These are phyloP conservation scores for Aspergillus piperis DNA, from an alignment of 2,329 filamentous ascomycete species.

Conservation along the genomic window DNA sequence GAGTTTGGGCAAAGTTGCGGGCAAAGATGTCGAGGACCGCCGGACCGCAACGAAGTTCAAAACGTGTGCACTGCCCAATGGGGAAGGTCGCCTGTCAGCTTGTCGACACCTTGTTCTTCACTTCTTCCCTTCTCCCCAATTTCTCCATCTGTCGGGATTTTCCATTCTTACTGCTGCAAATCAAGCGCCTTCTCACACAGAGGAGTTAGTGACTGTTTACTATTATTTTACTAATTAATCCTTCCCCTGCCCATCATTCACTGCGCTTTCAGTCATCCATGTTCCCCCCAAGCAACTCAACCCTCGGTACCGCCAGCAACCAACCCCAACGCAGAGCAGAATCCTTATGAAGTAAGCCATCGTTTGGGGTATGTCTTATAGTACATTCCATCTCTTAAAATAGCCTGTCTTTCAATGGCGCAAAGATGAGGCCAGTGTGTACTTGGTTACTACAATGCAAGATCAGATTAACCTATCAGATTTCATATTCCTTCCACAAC, in stretches of 20 bases:
- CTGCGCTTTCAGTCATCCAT: background rate
- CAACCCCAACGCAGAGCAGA: background rate
- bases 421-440: background rate
- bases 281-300: background rate
- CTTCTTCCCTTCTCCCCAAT: no score
- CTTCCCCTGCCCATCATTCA: background rate
- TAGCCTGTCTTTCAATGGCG: background rate
- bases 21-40: constrained; percentile 1
- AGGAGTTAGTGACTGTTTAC: background rate
- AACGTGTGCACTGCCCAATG: constrained; percentile 17
- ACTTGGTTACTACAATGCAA: background rate
- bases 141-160: no score
- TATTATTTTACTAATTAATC: background rate
- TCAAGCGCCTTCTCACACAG: background rate
- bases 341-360: background rate
- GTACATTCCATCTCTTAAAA: background rate
- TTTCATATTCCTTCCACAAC: background rate
- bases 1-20: constrained; percentile 1
- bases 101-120: background rate
- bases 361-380: background rate
- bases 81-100: constrained; percentile 13
- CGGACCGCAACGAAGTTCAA: constrained; percentile 5
- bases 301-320: background rate
- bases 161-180: background rate
- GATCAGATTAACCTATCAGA: background rate